Conservation (phyloP, 805 yeast genomes). For the Hyphopichia homilentoma region DNA sequence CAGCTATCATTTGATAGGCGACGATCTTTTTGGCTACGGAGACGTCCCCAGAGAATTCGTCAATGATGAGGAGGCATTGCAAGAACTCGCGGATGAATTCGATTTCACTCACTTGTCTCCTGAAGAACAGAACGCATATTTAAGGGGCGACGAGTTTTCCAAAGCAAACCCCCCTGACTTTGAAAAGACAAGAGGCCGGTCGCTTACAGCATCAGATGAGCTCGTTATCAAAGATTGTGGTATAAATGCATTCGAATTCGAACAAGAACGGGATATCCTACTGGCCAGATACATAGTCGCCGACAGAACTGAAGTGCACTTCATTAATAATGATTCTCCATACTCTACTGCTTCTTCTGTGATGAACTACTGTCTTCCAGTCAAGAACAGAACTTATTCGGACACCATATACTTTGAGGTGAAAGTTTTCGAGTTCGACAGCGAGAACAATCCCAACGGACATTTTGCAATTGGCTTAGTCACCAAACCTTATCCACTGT, state of each 20-base stretch:
- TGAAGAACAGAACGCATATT: conserved; percentile 36
- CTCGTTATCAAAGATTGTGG: conserved; percentile 32
- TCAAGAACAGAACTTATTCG: conserved; percentile 25
- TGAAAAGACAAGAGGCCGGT: conserved; percentile 28
- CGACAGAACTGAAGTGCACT: conserved; percentile 36
- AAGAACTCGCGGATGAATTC: conserved; percentile 31
- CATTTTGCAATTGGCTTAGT: conserved; percentile 63
- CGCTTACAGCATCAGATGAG: conserved; percentile 27
- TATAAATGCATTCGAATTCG: conserved; percentile 37
- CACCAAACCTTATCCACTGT: conserved; percentile 68
- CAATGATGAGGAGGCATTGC: conserved; percentile 37
- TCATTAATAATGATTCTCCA: conserved; percentile 33
- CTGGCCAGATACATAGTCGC: conserved; percentile 35
- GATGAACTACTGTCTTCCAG: conserved; percentile 37
- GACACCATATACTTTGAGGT: conserved; percentile 62
- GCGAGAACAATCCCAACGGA: conserved; percentile 31
- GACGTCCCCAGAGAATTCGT: conserved; percentile 34
- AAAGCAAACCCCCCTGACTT: conserved; percentile 27
- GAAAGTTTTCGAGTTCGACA: conserved; percentile 33
- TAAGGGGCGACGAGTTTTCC: conserved; percentile 34
- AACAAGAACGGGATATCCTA: conserved; percentile 28
- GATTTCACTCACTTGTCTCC: conserved; percentile 35
- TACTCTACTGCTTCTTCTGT: conserved; percentile 39
- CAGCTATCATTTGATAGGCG: conserved; percentile 6
- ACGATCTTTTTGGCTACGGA: conserved; percentile 7